phyloP scores from a whole-genome alignment of 1,284 basidiomycete species.

The Papiliotrema terrestris region DNA sequence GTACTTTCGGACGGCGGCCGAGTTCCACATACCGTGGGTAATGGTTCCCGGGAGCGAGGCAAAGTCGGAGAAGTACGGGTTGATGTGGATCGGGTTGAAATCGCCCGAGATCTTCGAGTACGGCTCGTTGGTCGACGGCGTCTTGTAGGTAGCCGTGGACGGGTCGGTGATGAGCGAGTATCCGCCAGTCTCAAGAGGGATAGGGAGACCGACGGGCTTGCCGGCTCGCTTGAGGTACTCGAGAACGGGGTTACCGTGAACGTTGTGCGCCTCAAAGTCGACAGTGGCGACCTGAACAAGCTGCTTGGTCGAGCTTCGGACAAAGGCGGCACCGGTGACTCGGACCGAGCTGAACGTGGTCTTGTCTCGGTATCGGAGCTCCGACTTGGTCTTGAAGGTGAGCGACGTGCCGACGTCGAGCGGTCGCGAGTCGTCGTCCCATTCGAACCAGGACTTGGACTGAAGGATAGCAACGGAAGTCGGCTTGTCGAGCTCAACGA shows the following conservation, averaged over 20 bases:
- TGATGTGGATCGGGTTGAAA: constrained; percentile 91
- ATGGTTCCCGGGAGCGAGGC: constrained; percentile 93
- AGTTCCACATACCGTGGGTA: constrained; percentile 96
- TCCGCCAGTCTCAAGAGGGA: constrained; percentile 76
- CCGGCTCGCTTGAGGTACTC: constrained; percentile 92
- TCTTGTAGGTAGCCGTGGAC: constrained; percentile 61
- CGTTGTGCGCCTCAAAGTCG: constrained; percentile 80
- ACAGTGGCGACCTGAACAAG: constrained; percentile 84
- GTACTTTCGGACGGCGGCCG: constrained; percentile 87
- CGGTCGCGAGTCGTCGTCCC: constrained; percentile 78
- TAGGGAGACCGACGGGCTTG: constrained; percentile 67
- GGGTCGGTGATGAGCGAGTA: constrained; percentile 69
- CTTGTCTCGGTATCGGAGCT: constrained; percentile 88
- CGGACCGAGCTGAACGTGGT: constrained; percentile 74
- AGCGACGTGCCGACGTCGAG: constrained; percentile 76
- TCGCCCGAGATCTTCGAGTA: constrained; percentile 96
- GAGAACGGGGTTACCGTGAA: constrained; percentile 87
- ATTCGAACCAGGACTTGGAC: constrained; percentile 97
- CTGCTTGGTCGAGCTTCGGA: constrained; percentile 78
- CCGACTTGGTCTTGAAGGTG: constrained; percentile 82
- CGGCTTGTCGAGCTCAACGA: constrained; percentile 70
- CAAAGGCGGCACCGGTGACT: constrained; percentile 79
- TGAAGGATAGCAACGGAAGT: constrained; percentile 84
- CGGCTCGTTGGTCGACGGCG: constrained; percentile 84
- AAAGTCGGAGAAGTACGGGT: constrained; percentile 95